A percentile compares a stretch with the other conserved stretches of the same genome.
These are phyloP conservation scores for Podila minutissima DNA, from an alignment of 192 early-diverging fungal species.

Conservation along the genomic window DNA sequence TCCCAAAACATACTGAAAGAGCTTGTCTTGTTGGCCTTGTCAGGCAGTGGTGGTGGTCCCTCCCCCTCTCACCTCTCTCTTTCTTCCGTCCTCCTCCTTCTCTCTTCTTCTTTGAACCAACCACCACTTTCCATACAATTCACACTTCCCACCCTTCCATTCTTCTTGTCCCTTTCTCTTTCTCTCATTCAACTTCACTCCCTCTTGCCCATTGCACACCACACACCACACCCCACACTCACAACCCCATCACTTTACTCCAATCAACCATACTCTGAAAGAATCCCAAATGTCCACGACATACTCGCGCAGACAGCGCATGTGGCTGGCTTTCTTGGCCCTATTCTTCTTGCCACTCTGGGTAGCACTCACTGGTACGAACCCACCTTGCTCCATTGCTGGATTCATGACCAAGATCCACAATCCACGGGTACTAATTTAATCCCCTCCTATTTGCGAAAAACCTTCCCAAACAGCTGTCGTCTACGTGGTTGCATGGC, in stretches of 20 bases:
- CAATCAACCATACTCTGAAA: not conserved
- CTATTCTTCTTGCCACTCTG: constrained; percentile 49
- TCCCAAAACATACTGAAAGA: not conserved
- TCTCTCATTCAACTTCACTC: not conserved
- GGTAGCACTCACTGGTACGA: constrained; percentile 47
- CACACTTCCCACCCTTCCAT: not conserved
- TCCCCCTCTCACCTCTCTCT: too few species aligned
- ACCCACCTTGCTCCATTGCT: not conserved
- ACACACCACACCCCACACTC: not conserved
- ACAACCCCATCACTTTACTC: constrained; percentile 1
- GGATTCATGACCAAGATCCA: not conserved
- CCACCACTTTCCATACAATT: not conserved
- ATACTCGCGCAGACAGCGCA: constrained; percentile 51
- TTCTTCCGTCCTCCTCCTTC: not conserved
- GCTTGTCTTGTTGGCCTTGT: not conserved
- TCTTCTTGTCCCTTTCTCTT: not conserved
- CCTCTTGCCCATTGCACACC: not conserved
- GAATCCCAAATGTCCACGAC: constrained; percentile 19
- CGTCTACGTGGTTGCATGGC: constrained; percentile 48
- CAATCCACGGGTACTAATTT: not conserved
- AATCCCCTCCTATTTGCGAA: not conserved
- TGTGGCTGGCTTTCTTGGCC: constrained; percentile 47
- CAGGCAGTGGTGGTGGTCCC: too few species aligned
- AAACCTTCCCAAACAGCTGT: constrained; percentile 9
- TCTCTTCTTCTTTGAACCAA: not conserved